Evolutionary conservation across 768 basidiomycete species (phyloP), one percentile per base, ranked within the genome.

Genomic region (Saitozyma sp.): DNA sequence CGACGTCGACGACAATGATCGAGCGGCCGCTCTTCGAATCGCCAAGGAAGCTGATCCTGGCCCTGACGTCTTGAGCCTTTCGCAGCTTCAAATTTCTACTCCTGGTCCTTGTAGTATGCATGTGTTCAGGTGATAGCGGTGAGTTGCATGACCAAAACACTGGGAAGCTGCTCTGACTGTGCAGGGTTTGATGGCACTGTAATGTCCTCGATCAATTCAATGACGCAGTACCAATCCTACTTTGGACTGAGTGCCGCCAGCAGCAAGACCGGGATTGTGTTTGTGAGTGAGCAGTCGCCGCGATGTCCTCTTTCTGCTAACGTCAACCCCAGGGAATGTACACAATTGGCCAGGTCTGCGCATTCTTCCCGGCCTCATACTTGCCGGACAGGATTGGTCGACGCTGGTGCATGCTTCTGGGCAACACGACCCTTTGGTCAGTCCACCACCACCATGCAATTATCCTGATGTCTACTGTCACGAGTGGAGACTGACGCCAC

Each of bases 141-240:
- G 46, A 56, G 66, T 58, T n/a, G n/a, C n/a, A n/a, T n/a, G n/a
- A 10, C 45, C 45, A 10, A 46, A 10, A 10, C 45, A 46, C 45
- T n/a, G 10, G n/a, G 45, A n/a, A 46, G n/a, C n/a, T n/a, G n/a
- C n/a, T n/a, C n/a, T n/a, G n/a, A n/a, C n/a, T n/a, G n/a, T n/a
- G n/a, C n/a, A 67, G 84, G 84, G 7, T 84, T 85, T 62, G 85
- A 85, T 68, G 83, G 83, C 9, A 85, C 85, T 40, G 84, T 84
- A 58, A 85, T 85, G 84, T 81, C 82, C 20, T 82, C 83, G 53
- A 82, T 85, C 70, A 85, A 85, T 66, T 81, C 81, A 55, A 85
- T 85, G 84, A 61, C 67, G 45, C 77, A 77, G 56, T 77, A 68
- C 63, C 84, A 84, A 63, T 37, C n/a, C 16, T 85, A 83, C 65